phyloP scores from a whole-genome alignment of 192 early-diverging fungal species.

The Coemansia sp. region DNA sequence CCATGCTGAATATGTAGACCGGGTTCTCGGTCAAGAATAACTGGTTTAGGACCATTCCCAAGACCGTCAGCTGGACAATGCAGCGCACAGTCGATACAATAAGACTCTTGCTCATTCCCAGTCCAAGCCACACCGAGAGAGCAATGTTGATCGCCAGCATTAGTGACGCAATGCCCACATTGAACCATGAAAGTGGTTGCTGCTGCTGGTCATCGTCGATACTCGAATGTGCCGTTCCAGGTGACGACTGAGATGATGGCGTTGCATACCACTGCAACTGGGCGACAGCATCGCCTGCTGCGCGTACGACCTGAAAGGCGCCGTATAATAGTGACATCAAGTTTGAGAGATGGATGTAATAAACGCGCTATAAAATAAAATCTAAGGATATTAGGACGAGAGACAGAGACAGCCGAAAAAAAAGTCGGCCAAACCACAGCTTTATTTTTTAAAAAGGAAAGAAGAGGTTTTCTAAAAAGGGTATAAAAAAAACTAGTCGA shows the following conservation, averaged over 20 bases:
- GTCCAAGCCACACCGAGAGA: slow-evolving; percentile 64
- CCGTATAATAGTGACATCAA: background rate
- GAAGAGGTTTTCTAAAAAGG: background rate
- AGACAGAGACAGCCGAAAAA: background rate
- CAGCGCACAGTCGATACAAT: slow-evolving; percentile 70
- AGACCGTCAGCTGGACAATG: slow-evolving; percentile 72
- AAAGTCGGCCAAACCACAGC: background rate
- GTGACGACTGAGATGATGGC: background rate
- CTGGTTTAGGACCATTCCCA: slow-evolving; percentile 69
- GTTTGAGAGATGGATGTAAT: background rate
- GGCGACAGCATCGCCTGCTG: background rate
- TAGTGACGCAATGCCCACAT: slow-evolving; percentile 67
- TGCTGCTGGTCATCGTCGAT: background rate
- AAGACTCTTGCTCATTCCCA: slow-evolving; percentile 67
- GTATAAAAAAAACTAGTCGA: background rate
- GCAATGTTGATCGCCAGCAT: slow-evolving; percentile 62
- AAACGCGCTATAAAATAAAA: background rate
- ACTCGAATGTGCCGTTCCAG: background rate
- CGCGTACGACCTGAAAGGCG: slow-evolving; percentile 6
- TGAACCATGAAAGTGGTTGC: slow-evolving; percentile 29
- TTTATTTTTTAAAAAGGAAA: background rate
- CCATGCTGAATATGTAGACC: slow-evolving; percentile 61
- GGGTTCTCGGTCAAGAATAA: slow-evolving; percentile 66
- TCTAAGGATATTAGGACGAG: background rate
- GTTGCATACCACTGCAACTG: slow-evolving; percentile 26